A percentile compares a stretch with the other conserved stretches of the same genome.
These are phyloP conservation scores for Cladosporium phlei DNA, from an alignment of 2,329 filamentous ascomycete genomes.

Conservation along the genomic window DNA sequence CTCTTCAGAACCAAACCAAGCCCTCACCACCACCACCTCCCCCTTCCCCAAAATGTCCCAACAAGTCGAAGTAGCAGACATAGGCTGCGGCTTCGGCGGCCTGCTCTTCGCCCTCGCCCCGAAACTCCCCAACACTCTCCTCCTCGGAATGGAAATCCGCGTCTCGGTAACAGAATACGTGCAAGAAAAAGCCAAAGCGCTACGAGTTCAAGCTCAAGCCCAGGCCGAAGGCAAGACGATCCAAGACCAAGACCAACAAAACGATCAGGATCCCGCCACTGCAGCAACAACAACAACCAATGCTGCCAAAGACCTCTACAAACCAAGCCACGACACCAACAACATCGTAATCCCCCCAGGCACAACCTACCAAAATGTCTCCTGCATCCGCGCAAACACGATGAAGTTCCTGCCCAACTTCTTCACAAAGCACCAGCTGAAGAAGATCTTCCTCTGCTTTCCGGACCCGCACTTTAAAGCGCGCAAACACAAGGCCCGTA, in stretches of 20 bases:
- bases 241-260: slow-evolving; percentile 54
- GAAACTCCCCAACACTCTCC: slow-evolving; percentile 71
- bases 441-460: slow-evolving; percentile 95
- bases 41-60: slow-evolving; percentile 46
- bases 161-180: slow-evolving; percentile 87
- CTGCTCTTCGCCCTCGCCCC: slow-evolving; percentile 81
- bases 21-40: slow-evolving; percentile 5
- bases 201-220: slow-evolving; percentile 58
- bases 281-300: slow-evolving; percentile 2
- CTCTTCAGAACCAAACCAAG: slow-evolving; percentile 15
- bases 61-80: slow-evolving; percentile 87
- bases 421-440: slow-evolving; percentile 74
- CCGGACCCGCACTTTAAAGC: slow-evolving; percentile 98
- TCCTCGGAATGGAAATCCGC: slow-evolving; percentile 90
- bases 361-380: slow-evolving; percentile 73
- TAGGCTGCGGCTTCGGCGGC: slow-evolving; percentile 94
- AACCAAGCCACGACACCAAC: neutral
- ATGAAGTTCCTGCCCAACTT: slow-evolving; percentile 99
- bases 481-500: slow-evolving; percentile 93
- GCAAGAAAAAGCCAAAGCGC: slow-evolving; percentile 75
- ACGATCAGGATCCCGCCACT: neutral
- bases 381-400: slow-evolving; percentile 84
- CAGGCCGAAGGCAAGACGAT: slow-evolving; percentile 62
- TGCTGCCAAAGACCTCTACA: neutral
- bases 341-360: slow-evolving; percentile 20